These are phyloP conservation scores for Amniculicola lignicola DNA, from an alignment of 495 filamentous ascomycete genomes.

Conservation along the genomic window DNA sequence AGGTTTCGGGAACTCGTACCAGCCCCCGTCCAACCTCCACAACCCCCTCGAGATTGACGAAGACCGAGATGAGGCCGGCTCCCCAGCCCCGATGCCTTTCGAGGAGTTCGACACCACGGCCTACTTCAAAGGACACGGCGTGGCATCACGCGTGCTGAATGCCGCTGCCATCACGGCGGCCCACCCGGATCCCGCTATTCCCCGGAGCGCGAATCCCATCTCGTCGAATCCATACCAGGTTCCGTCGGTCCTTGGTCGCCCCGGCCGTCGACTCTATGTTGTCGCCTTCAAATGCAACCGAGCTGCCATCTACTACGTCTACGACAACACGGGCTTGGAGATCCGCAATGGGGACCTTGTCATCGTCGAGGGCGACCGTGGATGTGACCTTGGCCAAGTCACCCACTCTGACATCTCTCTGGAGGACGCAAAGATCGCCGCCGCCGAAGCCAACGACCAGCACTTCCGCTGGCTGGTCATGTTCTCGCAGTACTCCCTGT, in stretches of 20 bases:
- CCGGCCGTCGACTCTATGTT: constrained; percentile 79
- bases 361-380: constrained; percentile 95
- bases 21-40: neutral
- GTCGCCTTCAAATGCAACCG: constrained; percentile 94
- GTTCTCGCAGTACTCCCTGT: constrained; percentile 69
- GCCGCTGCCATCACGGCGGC: constrained; percentile 23
- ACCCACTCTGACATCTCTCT: constrained; percentile 77
- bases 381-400: constrained; percentile 93
- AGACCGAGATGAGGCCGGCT: neutral
- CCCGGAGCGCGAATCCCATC: neutral
- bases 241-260: constrained; percentile 45
- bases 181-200: constrained; percentile 21
- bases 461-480: constrained; percentile 97
- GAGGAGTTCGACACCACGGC: constrained; percentile 16
- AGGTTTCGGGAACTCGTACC: no score
- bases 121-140: constrained; percentile 30
- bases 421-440: constrained; percentile 78
- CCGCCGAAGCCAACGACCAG: constrained; percentile 84
- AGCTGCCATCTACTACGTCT: constrained; percentile 93
- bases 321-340: constrained; percentile 87
- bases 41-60: constrained; percentile 28
- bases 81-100: neutral
- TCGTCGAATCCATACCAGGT: constrained; percentile 17
- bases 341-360: constrained; percentile 90
- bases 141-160: constrained; percentile 23